Evolutionary conservation across 176 grass and related monocot genomes (phyloP).

Genomic region (Phoenix roebelenii): DNA sequence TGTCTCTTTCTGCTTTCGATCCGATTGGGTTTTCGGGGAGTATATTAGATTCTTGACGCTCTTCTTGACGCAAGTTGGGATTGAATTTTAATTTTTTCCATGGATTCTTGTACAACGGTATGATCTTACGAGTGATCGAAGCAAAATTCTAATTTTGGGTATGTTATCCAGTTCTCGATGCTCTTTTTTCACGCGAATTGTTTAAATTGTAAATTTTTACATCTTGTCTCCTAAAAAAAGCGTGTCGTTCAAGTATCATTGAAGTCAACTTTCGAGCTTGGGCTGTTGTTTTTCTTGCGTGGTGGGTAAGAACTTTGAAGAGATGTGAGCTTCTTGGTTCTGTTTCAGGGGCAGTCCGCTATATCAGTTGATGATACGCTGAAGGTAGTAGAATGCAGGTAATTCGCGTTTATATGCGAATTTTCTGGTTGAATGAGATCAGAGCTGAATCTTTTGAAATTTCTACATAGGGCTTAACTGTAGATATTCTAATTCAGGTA

Average conservation of each 20-base stretch:
- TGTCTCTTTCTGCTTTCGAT: too few relatives aligned
- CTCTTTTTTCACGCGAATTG: too few relatives aligned
- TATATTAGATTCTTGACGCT: too few relatives aligned
- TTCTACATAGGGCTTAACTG: conserved; percentile 1
- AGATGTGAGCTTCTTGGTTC: not conserved
- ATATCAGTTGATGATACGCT: conserved; percentile 91
- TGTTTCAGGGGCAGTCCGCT: conserved; percentile 59
- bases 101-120: not conserved
- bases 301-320: conserved; percentile 11
- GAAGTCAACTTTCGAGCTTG: conserved; percentile 1
- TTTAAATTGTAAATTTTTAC: too few relatives aligned
- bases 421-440: not conserved
- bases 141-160: conserved; percentile 6
- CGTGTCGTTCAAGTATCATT: not conserved
- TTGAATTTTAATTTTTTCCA: too few relatives aligned
- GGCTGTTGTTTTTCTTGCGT: too few relatives aligned
- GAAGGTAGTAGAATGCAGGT: conserved; percentile 95
- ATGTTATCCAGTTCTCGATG: too few relatives aligned
- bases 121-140: not conserved
- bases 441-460: not conserved
- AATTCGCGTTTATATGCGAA: not conserved
- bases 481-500: conserved; percentile 42
- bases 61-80: too few relatives aligned
- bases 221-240: too few relatives aligned
- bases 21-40: too few relatives aligned